These are phyloP conservation scores for Candida pseudofarinosa DNA, from an alignment of 805 yeast species.

Conservation along the genomic window DNA sequence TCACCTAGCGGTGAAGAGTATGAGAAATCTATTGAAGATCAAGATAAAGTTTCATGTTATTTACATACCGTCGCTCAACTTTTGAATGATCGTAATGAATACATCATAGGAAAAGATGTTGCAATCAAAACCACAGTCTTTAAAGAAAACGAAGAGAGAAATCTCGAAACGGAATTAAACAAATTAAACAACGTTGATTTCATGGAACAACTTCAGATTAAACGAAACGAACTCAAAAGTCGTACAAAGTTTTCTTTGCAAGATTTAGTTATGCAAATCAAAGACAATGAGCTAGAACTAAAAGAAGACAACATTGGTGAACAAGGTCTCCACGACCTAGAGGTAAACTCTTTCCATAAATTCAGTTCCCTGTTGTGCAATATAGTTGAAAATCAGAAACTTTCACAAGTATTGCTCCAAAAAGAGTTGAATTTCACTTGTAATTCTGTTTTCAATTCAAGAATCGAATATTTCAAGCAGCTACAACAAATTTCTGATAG, in stretches of 20 bases:
- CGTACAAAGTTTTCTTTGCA: conserved; percentile 28
- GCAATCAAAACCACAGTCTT: conserved; percentile 14
- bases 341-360: conserved; percentile 16
- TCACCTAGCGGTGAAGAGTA: conserved; percentile 75
- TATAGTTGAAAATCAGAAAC: conserved; percentile 42
- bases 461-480: conserved; percentile 77
- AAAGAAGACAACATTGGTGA: conserved; percentile 14
- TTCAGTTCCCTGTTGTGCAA: conserved; percentile 20
- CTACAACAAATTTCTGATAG: conserved; percentile 84
- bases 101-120: conserved; percentile 32
- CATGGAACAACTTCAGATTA: conserved; percentile 19
- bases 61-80: conserved; percentile 45
- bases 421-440: conserved; percentile 49
- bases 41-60: conserved; percentile 62
- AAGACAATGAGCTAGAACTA: conserved; percentile 23
- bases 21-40: conserved; percentile 66
- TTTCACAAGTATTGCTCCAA: conserved; percentile 35
- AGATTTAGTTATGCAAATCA: conserved; percentile 26
- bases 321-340: conserved; percentile 12
- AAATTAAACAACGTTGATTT: conserved; percentile 23
- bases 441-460: conserved; percentile 70
- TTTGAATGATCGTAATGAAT: conserved; percentile 37
- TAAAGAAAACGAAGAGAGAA: conserved; percentile 16
- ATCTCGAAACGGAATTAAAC: conserved; percentile 19
- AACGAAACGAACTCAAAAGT: conserved; percentile 23